Percentiles rank a stretch among this genome's conserved stretches.
Evolutionary conservation across 1,139 yeast genomes (phyloP).

Genomic region (Kodamaea arcana): DNA sequence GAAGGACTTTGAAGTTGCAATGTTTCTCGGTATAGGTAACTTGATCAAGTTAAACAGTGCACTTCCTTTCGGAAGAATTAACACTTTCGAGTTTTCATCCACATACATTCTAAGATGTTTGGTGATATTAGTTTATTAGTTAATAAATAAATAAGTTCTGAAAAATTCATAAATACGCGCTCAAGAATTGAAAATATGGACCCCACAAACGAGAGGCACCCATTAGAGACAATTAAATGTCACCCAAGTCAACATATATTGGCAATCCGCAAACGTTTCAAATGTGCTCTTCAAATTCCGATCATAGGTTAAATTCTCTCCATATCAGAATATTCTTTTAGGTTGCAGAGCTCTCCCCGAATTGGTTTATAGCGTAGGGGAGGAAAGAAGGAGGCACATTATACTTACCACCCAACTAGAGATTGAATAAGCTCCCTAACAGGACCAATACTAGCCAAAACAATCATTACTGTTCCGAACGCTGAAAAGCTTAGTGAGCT

Average conservation of each 20-base stretch:
- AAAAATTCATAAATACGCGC: neutral
- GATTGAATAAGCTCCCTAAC: constrained; percentile 24
- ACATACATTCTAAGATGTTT: constrained; percentile 10
- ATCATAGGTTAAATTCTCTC: no score
- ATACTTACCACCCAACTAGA: constrained; percentile 28
- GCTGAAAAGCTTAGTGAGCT: constrained; percentile 66
- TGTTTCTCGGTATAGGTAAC: constrained; percentile 22
- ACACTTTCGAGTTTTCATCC: constrained; percentile 14
- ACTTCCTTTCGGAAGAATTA: constrained; percentile 18
- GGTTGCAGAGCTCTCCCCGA: no score
- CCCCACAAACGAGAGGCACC: neutral
- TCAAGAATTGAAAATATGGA: neutral
- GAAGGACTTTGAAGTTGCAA: constrained; percentile 17
- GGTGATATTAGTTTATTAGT: neutral
- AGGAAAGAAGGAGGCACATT: no score
- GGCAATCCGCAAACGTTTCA: no score
- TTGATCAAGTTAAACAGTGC: constrained; percentile 16
- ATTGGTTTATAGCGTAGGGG: no score
- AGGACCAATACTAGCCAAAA: constrained; percentile 55
- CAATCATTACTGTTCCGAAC: constrained; percentile 70
- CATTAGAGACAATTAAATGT: no score
- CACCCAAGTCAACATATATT: no score
- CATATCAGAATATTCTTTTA: no score
- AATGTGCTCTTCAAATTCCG: no score
- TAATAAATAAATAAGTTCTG: neutral